Evolutionary conservation across 1,139 yeast species (phyloP), one percentile per base, ranked within the genome.

Genomic region (Williopsis jadinii): DNA sequence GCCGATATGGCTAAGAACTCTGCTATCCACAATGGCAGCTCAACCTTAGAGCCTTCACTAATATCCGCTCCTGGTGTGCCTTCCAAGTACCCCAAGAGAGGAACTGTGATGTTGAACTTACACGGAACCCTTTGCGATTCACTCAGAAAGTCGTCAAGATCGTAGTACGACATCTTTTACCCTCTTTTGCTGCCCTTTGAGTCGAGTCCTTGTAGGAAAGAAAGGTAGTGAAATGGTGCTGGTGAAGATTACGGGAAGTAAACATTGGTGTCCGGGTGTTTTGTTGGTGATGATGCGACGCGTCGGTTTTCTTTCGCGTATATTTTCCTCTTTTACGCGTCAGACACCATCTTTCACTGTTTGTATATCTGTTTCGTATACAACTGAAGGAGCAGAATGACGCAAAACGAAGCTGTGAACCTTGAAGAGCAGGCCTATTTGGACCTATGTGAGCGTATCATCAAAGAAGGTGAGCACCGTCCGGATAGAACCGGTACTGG

Each of bases 401-500:
- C 51, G 19, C 49, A 50, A 34, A 50, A 39, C 33, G 39, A 35
- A 29, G 30, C 26, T 11, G 27, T 33, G 6, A 76, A 75, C 52
- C 29, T 43, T 2, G 90, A 85, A 49, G 99, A 92, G 62, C 83
- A 79, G 54, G 90, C 88, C 11, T 92, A 92, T 60, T 75, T 92
- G 32, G 90, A 86, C 51, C 74, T 92, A 38, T 87, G 97, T 60
- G 65, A 70, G 44, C 68, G 75, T 11, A 92, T 94, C 60, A 80
- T 92, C 29, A 70, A 73, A 4, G 77, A 84, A 50, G 98, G 98
- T 32, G 97, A 92, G 60, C 74, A 74, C 53, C 80, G 99, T 47
- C 88, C 94, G 6, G 99, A 92, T 60, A 73, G 99, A 59, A 92
- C 99, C 1, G 99, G 98, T 1, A 92, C 98, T 0, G 99, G 99